Base-by-base conservation (phyloP, 352 stramenopile species). In the Plasmopara halstedii region DNA sequence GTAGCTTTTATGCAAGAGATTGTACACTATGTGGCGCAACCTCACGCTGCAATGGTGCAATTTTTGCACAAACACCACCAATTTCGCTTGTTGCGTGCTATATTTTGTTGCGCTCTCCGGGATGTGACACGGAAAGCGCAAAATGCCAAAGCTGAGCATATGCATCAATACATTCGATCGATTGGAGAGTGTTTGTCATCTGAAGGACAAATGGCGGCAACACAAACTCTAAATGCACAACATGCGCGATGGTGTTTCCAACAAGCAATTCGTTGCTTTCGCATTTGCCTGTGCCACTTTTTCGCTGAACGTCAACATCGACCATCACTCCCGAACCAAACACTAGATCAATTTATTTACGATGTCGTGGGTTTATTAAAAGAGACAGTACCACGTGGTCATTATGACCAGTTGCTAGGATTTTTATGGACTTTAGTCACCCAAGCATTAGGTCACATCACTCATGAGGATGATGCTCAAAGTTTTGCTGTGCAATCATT, bases 51-150 rank as follows among this genome's bases (percentile, higher is more conserved):
- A 13, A 42, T 88, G 6, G 69, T 84, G 23, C 52, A 48, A 14
- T 88, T 85, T 36, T 33, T 88, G 18, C 69, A 83, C 46, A 74
- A 85, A 46, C 77, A 69, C 34, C 71, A 81, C 23, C 73, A 88
- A 39, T 85, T 83, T 44, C 64, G 61, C 23, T 57, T 88, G 8
- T 32, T 85, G 33, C 76, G 76, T 11, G 70, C 76, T 11, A 73
- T 88, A 69, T 70, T 85, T 36, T 73, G 67, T 32, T 85, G 66
- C 40, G 83, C 58, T 31, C 50, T 87, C 42, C 78, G 64, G 35
- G 75, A 83, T 26, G 50, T 81, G 4, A 85, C n/a, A n/a, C n/a
- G n/a, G n/a, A n/a, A n/a, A n/a, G n/a, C n/a, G n/a, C n/a, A n/a
- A n/a, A n/a, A n/a, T n/a, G n/a, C n/a, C n/a, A 46, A 77, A 10